Base-by-base conservation (phyloP, 2,329 filamentous ascomycete genomes). In the Fusarium sp. region DNA sequence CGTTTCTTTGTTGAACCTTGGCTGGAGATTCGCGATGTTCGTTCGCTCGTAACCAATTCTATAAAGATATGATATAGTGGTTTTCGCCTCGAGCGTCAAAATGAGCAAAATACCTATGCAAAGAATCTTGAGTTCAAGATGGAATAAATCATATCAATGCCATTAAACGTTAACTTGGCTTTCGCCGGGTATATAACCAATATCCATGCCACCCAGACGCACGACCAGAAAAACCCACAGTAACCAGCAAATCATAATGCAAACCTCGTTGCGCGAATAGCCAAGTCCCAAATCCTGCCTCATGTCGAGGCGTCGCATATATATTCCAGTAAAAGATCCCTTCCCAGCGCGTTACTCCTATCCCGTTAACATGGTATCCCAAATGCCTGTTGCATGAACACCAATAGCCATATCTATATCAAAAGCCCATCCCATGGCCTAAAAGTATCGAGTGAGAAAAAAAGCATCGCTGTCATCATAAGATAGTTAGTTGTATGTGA, bases 121-220 rank as follows among this genome's bases (percentile, higher is more conserved):
- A 35, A 35, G 15, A n/a, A 15, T 9, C 17, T 10, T 33, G 11
- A 15, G 21, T 14, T 27, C 11, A 15, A 36, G 33, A 23, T 15
- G 41, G 23, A 40, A 56, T 17, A 45, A 36, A 48, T 60, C 57
- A 47, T 54, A 29, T 33, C 39, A 62, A 61, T 63, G 63, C 58
- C 70, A 71, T 72, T 58, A 71, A 66, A 72, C 64, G 55, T 70
- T 51, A 74, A 69, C 68, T 67, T 73, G 72, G 72, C 72, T 70
- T 68, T 70, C 58, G 72, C 72, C 72, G 71, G 72, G 72, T 74
- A 74, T 74, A 47, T 72, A 74, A 67, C 48, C 62, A 70, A 59
- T 61, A 55, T 69, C 67, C 69, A 60, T 59, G 50, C 57, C 58
- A 51, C 64, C 53, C 40, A 57, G 58, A 65, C 56, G 48, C 58